These are phyloP conservation scores for Wallacemonas collosoma DNA, from an alignment of 208 protist genomes.

Conservation along the genomic window DNA sequence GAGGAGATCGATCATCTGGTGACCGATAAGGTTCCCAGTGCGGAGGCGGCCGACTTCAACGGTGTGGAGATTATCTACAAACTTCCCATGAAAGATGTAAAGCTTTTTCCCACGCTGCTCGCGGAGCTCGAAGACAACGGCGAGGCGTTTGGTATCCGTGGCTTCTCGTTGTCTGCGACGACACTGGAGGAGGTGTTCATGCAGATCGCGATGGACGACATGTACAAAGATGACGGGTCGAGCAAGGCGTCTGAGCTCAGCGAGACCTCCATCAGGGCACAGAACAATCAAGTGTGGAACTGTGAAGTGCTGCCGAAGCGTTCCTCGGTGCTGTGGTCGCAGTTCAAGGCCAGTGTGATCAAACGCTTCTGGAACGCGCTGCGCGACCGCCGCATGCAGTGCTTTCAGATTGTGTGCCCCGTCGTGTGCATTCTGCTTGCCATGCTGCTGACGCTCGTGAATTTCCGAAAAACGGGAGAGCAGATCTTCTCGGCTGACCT, in stretches of 20 bases:
- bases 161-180: slow-evolving; percentile 40
- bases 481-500: slow-evolving; percentile 3
- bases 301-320: slow-evolving; percentile 15
- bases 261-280: slow-evolving; percentile 13
- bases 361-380: slow-evolving; percentile 42
- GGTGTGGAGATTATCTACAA: slow-evolving; percentile 30
- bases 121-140: slow-evolving; percentile 21
- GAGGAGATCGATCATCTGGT: slow-evolving; percentile 25
- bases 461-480: slow-evolving; percentile 1
- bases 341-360: slow-evolving; percentile 29
- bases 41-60: slow-evolving; percentile 12
- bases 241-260: neutral
- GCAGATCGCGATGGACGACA: slow-evolving; percentile 32
- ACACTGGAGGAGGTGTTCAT: slow-evolving; percentile 73
- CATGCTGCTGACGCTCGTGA: slow-evolving; percentile 39
- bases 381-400: slow-evolving; percentile 38
- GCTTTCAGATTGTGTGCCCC: slow-evolving; percentile 46
- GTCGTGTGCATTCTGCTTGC: slow-evolving; percentile 45
- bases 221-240: slow-evolving; percentile 11
- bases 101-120: slow-evolving; percentile 27
- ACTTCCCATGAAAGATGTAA: slow-evolving; percentile 25
- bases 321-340: slow-evolving; percentile 16
- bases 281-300: slow-evolving; percentile 31
- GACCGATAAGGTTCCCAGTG: slow-evolving; percentile 20
- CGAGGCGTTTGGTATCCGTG: slow-evolving; percentile 27